phyloP scores from a whole-genome alignment of 2,329 filamentous ascomycete species.

The Tolypocladium ovalisporum region DNA sequence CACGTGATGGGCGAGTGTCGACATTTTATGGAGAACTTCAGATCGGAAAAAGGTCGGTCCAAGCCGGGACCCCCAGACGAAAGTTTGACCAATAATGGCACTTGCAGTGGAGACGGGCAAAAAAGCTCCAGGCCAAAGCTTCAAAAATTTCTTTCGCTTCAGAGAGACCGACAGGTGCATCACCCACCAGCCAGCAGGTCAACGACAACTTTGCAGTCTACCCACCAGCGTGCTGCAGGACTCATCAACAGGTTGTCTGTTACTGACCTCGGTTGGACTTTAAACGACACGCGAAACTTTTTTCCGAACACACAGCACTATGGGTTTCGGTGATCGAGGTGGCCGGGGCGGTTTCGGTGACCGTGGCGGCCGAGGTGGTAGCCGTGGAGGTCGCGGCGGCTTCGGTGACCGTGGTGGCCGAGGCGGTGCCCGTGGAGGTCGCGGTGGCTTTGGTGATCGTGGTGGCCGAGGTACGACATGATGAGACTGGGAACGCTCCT shows the following conservation, averaged over 20 bases:
- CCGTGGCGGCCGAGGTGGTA: slow-evolving; percentile 6
- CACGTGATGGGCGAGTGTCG: not conserved
- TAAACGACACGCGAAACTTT: slow-evolving; percentile 1
- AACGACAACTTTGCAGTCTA: not conserved
- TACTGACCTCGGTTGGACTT: not conserved
- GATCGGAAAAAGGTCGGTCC: slow-evolving; percentile 8
- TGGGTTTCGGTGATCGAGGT: slow-evolving; percentile 14
- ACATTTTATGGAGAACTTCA: not conserved
- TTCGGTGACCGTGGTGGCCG: slow-evolving; percentile 26
- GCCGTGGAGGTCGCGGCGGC: slow-evolving; percentile 16
- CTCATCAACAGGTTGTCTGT: not conserved
- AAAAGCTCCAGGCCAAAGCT: slow-evolving; percentile 17
- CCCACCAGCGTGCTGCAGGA: not conserved
- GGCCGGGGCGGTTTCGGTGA: slow-evolving; percentile 5
- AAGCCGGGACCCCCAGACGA: not conserved
- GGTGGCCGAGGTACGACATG: slow-evolving; percentile 22
- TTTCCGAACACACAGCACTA: slow-evolving; percentile 7
- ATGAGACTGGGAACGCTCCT: not conserved
- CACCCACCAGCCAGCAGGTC: not conserved
- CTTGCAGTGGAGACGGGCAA: slow-evolving; percentile 4
- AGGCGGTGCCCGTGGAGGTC: slow-evolving; percentile 16
- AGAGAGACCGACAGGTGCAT: slow-evolving; percentile 1
- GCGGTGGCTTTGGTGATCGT: slow-evolving; percentile 15
- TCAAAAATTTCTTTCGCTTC: slow-evolving; percentile 26
- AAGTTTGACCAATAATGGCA: slow-evolving; percentile 6